Percentiles rank a stretch among this genome's conserved stretches.
These are phyloP conservation scores for Amanita molliuscula DNA, from an alignment of 768 basidiomycete species.

Conservation along the genomic window DNA sequence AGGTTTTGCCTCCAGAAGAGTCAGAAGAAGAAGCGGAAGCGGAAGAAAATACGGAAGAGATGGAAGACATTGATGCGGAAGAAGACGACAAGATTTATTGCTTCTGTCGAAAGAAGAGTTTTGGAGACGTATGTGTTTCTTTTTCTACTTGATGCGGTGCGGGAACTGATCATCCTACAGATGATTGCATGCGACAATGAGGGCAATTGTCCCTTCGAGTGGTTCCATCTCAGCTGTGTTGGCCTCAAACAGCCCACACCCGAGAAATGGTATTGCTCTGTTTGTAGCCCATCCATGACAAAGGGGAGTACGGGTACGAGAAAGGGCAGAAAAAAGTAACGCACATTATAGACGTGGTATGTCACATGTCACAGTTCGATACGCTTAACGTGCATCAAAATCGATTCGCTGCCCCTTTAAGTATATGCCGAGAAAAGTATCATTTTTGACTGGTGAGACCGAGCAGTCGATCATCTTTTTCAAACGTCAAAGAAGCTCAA, in stretches of 20 bases:
- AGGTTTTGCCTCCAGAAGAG: conserved; percentile 27
- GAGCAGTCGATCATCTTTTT: too few relatives aligned
- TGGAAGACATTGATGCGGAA: conserved; percentile 37
- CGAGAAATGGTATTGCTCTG: conserved; percentile 48
- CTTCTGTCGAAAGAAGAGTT: conserved; percentile 41
- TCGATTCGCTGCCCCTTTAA: too few relatives aligned
- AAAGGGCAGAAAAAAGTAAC: conserved; percentile 17
- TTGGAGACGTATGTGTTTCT: conserved; percentile 31
- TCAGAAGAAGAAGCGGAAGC: conserved; percentile 33
- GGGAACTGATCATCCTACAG: conserved; percentile 15
- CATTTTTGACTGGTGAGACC: too few relatives aligned
- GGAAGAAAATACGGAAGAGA: conserved; percentile 3
- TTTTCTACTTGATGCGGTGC: background rate
- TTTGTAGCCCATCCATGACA: conserved; percentile 26
- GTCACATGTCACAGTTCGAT: too few relatives aligned
- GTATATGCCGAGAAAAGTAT: too few relatives aligned
- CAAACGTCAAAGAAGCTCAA: too few relatives aligned
- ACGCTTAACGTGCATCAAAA: too few relatives aligned
- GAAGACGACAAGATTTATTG: conserved; percentile 41
- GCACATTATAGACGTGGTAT: too few relatives aligned
- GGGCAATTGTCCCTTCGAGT: conserved; percentile 55
- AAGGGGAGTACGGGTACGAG: conserved; percentile 16
- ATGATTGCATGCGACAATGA: conserved; percentile 72
- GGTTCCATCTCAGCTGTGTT: conserved; percentile 60
- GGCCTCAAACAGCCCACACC: conserved; percentile 36